Evolutionary conservation across 2,329 filamentous ascomycete species (phyloP), one percentile per base, ranked within the genome.

Genomic region (Trichoderma arundinaceum): DNA sequence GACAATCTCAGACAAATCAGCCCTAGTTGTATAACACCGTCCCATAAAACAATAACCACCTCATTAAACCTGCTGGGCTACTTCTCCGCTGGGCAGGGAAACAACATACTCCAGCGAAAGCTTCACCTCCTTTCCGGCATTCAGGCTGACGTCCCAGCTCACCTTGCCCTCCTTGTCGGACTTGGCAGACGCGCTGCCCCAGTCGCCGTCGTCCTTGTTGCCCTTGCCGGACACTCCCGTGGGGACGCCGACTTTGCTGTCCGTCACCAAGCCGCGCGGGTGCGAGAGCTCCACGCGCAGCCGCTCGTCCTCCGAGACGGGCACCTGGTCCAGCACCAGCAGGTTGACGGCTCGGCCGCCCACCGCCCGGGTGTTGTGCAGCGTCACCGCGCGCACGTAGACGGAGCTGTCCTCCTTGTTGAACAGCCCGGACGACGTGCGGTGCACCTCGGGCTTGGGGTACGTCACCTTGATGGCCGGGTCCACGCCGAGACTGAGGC

Each of bases 101-200:
- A 88, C 83, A 67, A 86, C 82, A 75, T 90, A 91, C 77, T 88
- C 86, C 66, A 91, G 72, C 28, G 77, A 77, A 67, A 91, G 74
- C 74, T 83, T 84, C 15, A 86, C 84, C 3, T 83, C 81, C 70
- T 82, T 81, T 32, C 87, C 86, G 0, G 85, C 81, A 67, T 87
- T 84, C 58, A 90, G 74, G 49, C 74, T 79, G 10, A 90, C 81
- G 60, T 84, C 81, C 86, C 87, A 90, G 62, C 75, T 74, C 4
- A 90, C 74, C 74, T 88, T 83, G 2, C 87, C 87, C 4, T 76
- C 78, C 75, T 86, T 86, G 73, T 82, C 84, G 59, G 88, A 71
- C n/a, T 69, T 75, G 0, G 84, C 85, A 2, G 76, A 77, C 2
- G 85, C 87, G 63, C 74, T 81, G 3, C 86, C 88, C 84, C 86